Conservation (phyloP, 2,329 filamentous ascomycete species). For the Lojkania enalia region DNA sequence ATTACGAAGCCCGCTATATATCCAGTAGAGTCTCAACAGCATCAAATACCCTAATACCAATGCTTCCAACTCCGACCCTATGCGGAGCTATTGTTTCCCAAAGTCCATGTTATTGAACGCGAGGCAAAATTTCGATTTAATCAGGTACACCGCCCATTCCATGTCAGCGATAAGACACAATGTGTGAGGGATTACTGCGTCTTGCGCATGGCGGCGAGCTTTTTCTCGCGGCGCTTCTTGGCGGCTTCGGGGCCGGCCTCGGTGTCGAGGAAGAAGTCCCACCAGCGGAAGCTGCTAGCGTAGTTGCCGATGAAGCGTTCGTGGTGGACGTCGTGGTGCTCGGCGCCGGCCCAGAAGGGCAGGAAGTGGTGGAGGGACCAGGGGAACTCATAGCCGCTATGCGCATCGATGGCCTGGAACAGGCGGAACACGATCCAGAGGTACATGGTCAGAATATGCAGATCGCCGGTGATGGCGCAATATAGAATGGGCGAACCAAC, state of each 20-base stretch:
- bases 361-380: constrained; percentile 95
- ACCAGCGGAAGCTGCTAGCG: constrained; percentile 97
- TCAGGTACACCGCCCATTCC: constrained; percentile 14
- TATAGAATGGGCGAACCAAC: constrained; percentile 82
- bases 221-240: constrained; percentile 79
- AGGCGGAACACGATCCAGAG: constrained; percentile 89
- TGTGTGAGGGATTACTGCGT: constrained; percentile 45
- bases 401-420: constrained; percentile 96
- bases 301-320: constrained; percentile 99
- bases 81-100: background rate
- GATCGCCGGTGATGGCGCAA: constrained; percentile 78
- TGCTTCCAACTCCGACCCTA: background rate
- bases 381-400: constrained; percentile 97
- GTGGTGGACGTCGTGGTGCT: constrained; percentile 96
- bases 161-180: background rate
- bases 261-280: constrained; percentile 92
- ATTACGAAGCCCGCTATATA: constrained; percentile 26
- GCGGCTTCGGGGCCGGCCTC: constrained; percentile 87
- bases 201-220: constrained; percentile 71
- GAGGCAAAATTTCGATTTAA: no score
- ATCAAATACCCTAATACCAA: background rate
- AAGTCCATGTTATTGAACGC: constrained; percentile 9
- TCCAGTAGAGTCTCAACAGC: constrained; percentile 10
- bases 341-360: constrained; percentile 95
- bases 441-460: constrained; percentile 98